A percentile compares a stretch with the other conserved stretches of the same genome.
Evolutionary conservation across 176 grass and related monocot species (phyloP).

Genomic region (Elymus sibiricus): DNA sequence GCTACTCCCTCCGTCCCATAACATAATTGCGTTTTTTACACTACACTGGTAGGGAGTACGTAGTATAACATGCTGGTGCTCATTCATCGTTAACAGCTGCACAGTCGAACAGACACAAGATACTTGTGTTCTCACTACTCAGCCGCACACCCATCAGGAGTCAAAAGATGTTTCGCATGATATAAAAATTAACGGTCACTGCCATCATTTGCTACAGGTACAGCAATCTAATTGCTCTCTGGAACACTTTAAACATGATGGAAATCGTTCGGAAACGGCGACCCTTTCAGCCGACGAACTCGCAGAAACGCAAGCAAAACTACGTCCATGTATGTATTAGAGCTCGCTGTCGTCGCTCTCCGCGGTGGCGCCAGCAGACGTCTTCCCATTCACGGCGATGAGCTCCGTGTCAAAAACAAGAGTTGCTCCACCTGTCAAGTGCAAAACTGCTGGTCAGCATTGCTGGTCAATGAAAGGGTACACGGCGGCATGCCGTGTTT

Average conservation of each 20-base stretch:
- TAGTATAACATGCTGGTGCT: not conserved
- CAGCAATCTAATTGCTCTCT: not conserved
- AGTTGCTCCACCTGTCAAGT: constrained; percentile 65
- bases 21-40: no score
- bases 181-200: not conserved
- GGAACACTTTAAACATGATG: not conserved
- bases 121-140: no score
- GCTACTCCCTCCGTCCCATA: no score
- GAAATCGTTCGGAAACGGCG: not conserved
- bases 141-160: not conserved
- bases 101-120: not conserved
- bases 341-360: constrained; percentile 50
- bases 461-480: not conserved
- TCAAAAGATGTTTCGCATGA: not conserved
- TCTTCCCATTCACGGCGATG: constrained; percentile 72
- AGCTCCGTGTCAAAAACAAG: constrained; percentile 89
- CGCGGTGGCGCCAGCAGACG: not conserved
- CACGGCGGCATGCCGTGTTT: not conserved
- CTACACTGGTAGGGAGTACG: no score
- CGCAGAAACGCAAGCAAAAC: not conserved
- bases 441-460: constrained; percentile 5
- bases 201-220: not conserved
- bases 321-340: not conserved
- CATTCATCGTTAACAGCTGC: not conserved
- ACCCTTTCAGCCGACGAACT: not conserved